Conservation (phyloP, 768 basidiomycete genomes). For the Lactarius pseudohatsudake region DNA sequence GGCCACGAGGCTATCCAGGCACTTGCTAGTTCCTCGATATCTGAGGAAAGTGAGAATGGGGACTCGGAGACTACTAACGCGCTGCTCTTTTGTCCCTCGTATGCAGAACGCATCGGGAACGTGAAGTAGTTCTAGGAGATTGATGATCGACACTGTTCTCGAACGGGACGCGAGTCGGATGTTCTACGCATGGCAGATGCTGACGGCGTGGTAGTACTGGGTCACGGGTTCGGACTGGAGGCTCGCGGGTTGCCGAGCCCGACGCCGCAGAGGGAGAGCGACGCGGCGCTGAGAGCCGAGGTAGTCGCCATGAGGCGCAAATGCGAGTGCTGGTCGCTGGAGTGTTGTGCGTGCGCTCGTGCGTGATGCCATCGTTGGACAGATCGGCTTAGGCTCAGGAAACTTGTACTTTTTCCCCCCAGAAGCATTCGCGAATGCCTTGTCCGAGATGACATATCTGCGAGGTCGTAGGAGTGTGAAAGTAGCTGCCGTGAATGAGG, state of each 20-base stretch:
- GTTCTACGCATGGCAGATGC: constrained; percentile 75
- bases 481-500: too few relatives aligned
- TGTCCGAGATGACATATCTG: too few relatives aligned
- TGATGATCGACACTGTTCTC: constrained; percentile 92
- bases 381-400: background rate
- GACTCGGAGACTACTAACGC: constrained; percentile 17
- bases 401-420: too few relatives aligned
- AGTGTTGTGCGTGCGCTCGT: background rate
- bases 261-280: constrained; percentile 25
- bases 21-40: too few relatives aligned
- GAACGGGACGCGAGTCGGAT: constrained; percentile 87
- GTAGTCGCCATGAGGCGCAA: constrained; percentile 13
- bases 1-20: too few relatives aligned
- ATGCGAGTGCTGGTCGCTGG: background rate
- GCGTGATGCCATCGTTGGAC: background rate
- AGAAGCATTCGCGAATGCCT: too few relatives aligned
- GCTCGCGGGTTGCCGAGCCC: constrained; percentile 26
- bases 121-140: constrained; percentile 95
- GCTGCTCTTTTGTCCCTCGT: background rate
- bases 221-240: constrained; percentile 33
- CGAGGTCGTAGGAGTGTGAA: too few relatives aligned
- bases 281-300: constrained; percentile 3
- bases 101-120: constrained; percentile 15
- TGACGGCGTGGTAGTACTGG: constrained; percentile 37
- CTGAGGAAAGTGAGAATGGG: too few relatives aligned